Conservation (phyloP, 75 land plant genomes). For the Pseudotsuga menziesii region DNA sequence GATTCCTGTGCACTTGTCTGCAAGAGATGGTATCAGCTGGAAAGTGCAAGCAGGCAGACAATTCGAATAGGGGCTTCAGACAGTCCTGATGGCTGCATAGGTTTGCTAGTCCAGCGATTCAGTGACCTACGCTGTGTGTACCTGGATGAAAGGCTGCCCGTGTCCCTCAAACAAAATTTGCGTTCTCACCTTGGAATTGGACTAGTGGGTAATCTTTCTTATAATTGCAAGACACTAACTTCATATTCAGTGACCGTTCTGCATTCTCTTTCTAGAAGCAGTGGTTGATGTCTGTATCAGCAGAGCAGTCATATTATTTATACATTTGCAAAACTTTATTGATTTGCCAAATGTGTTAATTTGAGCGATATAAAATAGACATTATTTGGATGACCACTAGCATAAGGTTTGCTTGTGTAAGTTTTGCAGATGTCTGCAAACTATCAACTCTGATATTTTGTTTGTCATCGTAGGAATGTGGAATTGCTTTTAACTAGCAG, state of each 20-base stretch:
- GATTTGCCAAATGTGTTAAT: neutral
- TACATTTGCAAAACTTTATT: neutral
- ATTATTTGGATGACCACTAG: neutral
- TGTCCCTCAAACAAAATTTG: constrained; percentile 16
- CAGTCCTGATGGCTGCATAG: constrained; percentile 46
- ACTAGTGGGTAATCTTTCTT: constrained; percentile 11
- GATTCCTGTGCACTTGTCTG: constrained; percentile 84
- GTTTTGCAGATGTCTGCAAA: neutral
- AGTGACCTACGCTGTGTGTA: constrained; percentile 37
- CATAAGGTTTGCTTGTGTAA: too few species aligned
- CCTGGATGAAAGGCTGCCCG: constrained; percentile 70
- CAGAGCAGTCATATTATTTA: neutral
- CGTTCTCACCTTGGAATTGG: constrained; percentile 7
- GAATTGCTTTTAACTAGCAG: neutral
- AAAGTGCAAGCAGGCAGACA: constrained; percentile 58
- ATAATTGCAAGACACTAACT: neutral
- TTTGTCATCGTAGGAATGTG: neutral
- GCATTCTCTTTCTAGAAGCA: neutral
- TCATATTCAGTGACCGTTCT: neutral
- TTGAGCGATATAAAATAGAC: neutral
- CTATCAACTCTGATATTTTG: neutral
- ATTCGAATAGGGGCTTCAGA: constrained; percentile 76
- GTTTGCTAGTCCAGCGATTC: constrained; percentile 41
- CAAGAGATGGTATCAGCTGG: constrained; percentile 71
- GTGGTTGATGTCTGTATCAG: neutral